Evolutionary conservation across 352 stramenopile genomes (phyloP).

Genomic region (Globisporangium carolinianum): DNA sequence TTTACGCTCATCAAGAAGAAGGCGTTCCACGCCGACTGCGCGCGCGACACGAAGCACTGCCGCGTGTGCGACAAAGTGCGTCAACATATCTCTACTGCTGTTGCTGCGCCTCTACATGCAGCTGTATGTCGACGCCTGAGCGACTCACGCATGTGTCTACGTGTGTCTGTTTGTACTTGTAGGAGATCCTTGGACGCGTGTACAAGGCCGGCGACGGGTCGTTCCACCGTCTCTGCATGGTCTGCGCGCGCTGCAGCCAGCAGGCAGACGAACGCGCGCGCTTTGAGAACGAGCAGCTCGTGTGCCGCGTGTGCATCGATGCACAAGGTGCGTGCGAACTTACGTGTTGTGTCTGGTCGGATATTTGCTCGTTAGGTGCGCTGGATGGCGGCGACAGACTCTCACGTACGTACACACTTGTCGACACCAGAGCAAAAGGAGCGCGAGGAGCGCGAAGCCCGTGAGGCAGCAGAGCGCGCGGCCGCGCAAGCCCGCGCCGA

Average conservation of each 20-base stretch:
- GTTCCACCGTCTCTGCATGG: constrained; percentile 80
- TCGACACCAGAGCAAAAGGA: constrained; percentile 17
- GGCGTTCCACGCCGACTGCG: constrained; percentile 72
- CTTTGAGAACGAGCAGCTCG: constrained; percentile 43
- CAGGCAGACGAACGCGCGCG: constrained; percentile 51
- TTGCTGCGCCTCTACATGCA: too few species aligned
- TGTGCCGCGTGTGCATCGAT: constrained; percentile 47
- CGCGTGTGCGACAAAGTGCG: constrained; percentile 62
- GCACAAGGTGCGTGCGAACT: constrained; percentile 26
- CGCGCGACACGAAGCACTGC: constrained; percentile 59
- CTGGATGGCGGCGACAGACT: too few species aligned
- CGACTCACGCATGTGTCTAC: too few species aligned
- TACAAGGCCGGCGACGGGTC: constrained; percentile 53
- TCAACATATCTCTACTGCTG: too few species aligned
- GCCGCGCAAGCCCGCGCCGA: constrained; percentile 38
- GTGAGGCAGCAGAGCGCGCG: constrained; percentile 41
- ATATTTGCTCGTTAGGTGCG: too few species aligned
- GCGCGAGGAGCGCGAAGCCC: constrained; percentile 42
- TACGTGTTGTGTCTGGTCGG: background rate
- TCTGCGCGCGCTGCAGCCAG: constrained; percentile 66
- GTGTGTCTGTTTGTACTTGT: background rate
- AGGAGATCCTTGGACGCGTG: constrained; percentile 68
- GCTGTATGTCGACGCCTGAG: too few species aligned
- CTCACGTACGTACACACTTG: too few species aligned
- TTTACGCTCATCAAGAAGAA: constrained; percentile 80